Conservation (phyloP, 2,329 filamentous ascomycete genomes). For the Pyricularia pennisetigena region DNA sequence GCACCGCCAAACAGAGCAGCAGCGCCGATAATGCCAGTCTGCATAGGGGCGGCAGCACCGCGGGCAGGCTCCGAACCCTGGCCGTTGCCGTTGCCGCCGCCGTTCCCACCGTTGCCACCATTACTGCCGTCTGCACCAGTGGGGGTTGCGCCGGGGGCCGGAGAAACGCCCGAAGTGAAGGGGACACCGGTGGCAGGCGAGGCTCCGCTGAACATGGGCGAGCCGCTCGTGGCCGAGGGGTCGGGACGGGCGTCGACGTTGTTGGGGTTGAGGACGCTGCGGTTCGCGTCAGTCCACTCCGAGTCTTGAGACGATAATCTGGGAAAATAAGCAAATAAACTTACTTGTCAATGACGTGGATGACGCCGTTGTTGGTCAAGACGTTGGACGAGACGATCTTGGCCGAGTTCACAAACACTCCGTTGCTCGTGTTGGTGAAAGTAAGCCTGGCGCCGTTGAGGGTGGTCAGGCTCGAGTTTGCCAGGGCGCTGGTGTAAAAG, state of each 20-base stretch:
- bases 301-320: background rate
- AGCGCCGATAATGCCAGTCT: constrained; percentile 28
- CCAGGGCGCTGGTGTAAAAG: constrained; percentile 34
- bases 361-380: constrained; percentile 43
- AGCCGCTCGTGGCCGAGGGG: constrained; percentile 30
- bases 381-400: constrained; percentile 37
- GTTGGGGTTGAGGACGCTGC: constrained; percentile 46
- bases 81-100: constrained; percentile 10
- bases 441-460: constrained; percentile 37
- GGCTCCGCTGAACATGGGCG: constrained; percentile 44
- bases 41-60: constrained; percentile 18
- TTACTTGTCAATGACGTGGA: constrained; percentile 48
- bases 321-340: constrained; percentile 12
- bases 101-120: constrained; percentile 13
- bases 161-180: constrained; percentile 41
- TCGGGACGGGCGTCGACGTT: constrained; percentile 33
- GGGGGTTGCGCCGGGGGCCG: constrained; percentile 19
- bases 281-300: background rate
- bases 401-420: constrained; percentile 38
- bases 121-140: constrained; percentile 17
- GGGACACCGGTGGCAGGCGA: constrained; percentile 35
- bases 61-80: constrained; percentile 22
- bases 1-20: constrained; percentile 36
- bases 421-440: constrained; percentile 29
- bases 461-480: constrained; percentile 19